Base-by-base conservation (phyloP, 352 stramenopile genomes). In the Globisporangium okanoganense region DNA sequence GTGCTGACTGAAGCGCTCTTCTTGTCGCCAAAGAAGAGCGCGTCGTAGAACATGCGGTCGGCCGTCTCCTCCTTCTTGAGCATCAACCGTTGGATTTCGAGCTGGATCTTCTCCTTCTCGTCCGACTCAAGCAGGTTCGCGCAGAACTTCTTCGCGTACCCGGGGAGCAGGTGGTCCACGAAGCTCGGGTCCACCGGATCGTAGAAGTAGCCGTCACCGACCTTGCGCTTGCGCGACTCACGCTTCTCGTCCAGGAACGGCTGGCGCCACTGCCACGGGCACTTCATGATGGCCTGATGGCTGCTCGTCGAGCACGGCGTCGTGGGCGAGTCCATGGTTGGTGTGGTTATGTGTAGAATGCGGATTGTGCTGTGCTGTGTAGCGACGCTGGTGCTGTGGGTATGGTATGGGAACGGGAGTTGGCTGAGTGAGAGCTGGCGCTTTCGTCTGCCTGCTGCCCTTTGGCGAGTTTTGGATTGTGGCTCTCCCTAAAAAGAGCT, bases 281-380 rank as follows among this genome's bases (percentile, higher is more conserved):
- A 94, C 70, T 94, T 94, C 76, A 94, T 87, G 67, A 94, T 92
- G 44, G 85, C 81, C 64, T 91, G 79, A 72, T 93, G 83, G 52
- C 68, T 86, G 40, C 69, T 82, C 64, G 76, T 76, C 29, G 68
- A 52, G 68, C 60, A 79, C 41, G 72, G 60, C 24, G 75, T 77
- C 35, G 66, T 72, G 40, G 76, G 61, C 22, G 72, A 82, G 67
- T 89, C 76, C 79, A 91, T 90, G 27, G 27, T 6, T 40, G 47
- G n/a, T 56, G 40, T 1, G 27, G 44, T 33, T 44, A n/a, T 43
- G 41, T 36, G 40, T 41, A 36, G 27, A 4, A 41, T 22, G 20
- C 12, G 14, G 55, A 3, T 13, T 38, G 35, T 31, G 44, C 25
- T 35, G 44, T 56, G 47, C 29, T 27, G 31, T 24, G 54, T 27